Evolutionary conservation across 495 filamentous ascomycete genomes (phyloP).

Genomic region (Penicillium canescens): DNA sequence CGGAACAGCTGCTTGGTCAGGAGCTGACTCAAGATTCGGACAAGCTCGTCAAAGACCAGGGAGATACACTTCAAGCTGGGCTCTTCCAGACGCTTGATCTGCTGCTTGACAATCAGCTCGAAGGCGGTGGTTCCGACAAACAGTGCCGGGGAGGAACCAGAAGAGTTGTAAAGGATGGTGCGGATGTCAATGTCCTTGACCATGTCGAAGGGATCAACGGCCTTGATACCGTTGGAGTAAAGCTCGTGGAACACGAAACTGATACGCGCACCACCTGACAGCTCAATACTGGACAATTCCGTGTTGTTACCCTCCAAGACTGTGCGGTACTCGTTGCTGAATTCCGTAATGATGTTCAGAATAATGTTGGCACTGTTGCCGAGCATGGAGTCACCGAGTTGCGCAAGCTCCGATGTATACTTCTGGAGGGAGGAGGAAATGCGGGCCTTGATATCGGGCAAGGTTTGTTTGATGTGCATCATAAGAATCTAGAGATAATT

Average conservation of each 20-base stretch:
- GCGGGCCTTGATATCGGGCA: conserved; percentile 96
- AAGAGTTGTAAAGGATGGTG: conserved; percentile 96
- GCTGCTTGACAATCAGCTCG: conserved; percentile 97
- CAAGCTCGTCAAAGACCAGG: conserved; percentile 95
- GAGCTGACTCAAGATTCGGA: conserved; percentile 89
- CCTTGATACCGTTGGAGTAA: conserved; percentile 97
- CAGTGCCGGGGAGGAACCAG: conserved; percentile 92
- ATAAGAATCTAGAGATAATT: conserved; percentile 75
- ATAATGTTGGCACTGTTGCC: conserved; percentile 96
- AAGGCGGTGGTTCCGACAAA: conserved; percentile 98
- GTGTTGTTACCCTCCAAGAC: conserved; percentile 95
- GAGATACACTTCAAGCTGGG: conserved; percentile 96
- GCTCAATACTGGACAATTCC: conserved; percentile 88
- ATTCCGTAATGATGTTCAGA: conserved; percentile 98
- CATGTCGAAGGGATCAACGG: conserved; percentile 94
- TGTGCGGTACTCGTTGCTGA: conserved; percentile 94
- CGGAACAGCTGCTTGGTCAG: conserved; percentile 88
- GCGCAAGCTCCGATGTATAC: conserved; percentile 77
- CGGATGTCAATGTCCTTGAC: conserved; percentile 98
- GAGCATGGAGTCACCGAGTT: conserved; percentile 91
- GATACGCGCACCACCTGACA: conserved; percentile 97
- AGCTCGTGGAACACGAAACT: conserved; percentile 99
- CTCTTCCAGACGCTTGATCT: conserved; percentile 96
- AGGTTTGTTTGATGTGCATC: conserved; percentile 99
- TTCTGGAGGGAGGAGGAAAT: conserved; percentile 92